Conservation (phyloP, 768 basidiomycete genomes). For the Psilocybe azurescens region DNA sequence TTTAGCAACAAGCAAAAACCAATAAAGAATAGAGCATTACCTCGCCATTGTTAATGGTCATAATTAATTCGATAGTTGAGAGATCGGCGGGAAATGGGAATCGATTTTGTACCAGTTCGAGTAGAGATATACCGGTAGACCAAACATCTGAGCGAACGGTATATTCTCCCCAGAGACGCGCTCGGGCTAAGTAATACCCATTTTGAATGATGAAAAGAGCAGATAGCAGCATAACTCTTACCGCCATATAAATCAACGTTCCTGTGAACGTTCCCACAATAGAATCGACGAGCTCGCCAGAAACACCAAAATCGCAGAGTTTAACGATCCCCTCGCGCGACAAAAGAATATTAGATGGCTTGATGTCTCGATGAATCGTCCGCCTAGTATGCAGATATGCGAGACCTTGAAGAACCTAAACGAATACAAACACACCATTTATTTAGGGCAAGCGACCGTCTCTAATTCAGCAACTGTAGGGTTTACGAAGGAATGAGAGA, state of each 20-base stretch:
- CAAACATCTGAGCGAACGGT: constrained; percentile 96
- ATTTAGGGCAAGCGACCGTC: not conserved
- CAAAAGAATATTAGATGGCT: constrained; percentile 90
- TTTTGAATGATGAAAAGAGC: not conserved
- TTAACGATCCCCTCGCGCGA: constrained; percentile 89
- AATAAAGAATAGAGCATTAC: constrained; percentile 39
- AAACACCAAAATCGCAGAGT: constrained; percentile 97
- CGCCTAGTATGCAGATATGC: constrained; percentile 87
- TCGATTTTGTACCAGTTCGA: constrained; percentile 91
- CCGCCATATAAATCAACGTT: constrained; percentile 98
- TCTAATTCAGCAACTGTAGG: constrained; percentile 11
- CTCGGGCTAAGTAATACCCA: constrained; percentile 68
- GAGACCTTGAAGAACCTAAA: constrained; percentile 84
- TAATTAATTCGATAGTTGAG: constrained; percentile 88
- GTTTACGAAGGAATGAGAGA: not conserved
- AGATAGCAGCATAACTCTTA: constrained; percentile 46
- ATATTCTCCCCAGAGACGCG: constrained; percentile 91
- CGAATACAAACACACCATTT: not conserved
- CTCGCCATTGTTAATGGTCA: constrained; percentile 81
- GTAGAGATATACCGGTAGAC: constrained; percentile 93
- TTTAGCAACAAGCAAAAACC: not conserved
- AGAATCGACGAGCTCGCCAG: constrained; percentile 89
- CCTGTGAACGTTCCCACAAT: constrained; percentile 95
- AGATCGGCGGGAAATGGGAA: constrained; percentile 95
- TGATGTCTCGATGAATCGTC: constrained; percentile 95